Evolutionary conservation across 1,284 basidiomycete genomes (phyloP), one percentile per base, ranked within the genome.

Genomic region (Hymenochaete sp.): DNA sequence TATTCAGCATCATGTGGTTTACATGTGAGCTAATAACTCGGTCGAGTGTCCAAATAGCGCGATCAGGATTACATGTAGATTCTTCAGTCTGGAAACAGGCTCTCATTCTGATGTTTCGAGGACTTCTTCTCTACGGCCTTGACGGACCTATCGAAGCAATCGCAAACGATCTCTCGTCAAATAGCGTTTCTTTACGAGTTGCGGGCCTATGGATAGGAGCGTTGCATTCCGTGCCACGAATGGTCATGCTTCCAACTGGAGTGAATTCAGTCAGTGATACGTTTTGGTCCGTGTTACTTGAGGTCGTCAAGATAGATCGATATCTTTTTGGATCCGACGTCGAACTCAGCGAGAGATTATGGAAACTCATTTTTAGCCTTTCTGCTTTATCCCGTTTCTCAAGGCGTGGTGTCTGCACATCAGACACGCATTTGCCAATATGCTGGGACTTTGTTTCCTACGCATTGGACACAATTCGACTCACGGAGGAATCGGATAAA

Each of bases 381-480:
- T 84, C 78, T 48, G 73, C 79, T 0, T 60, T 96, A 3, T 86
- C 86, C 0, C 92, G 93, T 55, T 88, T 95, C 62, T 82, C 81
- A 0, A 57, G 67, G 0, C 67, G 76, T 45, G 93, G 92, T 4
- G 64, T 75, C 55, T 65, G 70, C 2, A 72, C 70, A 3, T 63
- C 69, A 10, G 59, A 56, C 2, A 63, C 71, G 26, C 67, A 68
- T 7, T 65, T 88, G 8, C 59, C 69, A 2, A 66, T 83, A 1
- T 73, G 72, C 19, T 96, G 93, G 93, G 63, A 72, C 0, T 59
- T 85, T 8, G 75, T 83, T 11, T 58, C 66, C 2, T 54, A 66
- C 36, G 77, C 80, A 1, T 67, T 95, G 26, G 68, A 74, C 35
- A 65, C 68, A 14, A 77, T 91, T 49, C 68, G 73, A 32, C 64